Percentiles rank a stretch among this genome's conserved stretches.
phyloP scores from a whole-genome alignment of 495 filamentous ascomycete species.

The Hypomontagnella submonticulosa region DNA sequence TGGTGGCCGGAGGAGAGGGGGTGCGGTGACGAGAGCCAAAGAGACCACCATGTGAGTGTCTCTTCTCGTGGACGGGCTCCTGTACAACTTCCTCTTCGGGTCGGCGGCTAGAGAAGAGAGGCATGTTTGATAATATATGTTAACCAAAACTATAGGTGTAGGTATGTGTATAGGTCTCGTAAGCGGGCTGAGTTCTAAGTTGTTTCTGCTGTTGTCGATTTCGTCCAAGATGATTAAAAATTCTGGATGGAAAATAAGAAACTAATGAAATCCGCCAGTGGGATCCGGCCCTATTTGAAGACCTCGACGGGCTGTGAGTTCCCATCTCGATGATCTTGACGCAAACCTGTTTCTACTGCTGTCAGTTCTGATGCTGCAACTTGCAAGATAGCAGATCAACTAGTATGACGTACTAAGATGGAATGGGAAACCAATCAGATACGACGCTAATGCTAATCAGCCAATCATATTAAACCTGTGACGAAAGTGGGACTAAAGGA shows the following conservation, averaged over 20 bases:
- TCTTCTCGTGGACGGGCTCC: conserved; percentile 52
- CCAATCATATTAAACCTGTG: conserved; percentile 27
- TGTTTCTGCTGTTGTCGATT: background rate
- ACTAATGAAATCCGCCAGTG: background rate
- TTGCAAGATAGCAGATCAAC: conserved; percentile 30
- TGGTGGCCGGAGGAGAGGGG: conserved; percentile 49
- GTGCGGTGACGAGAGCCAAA: conserved; percentile 59
- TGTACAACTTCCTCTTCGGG: conserved; percentile 50
- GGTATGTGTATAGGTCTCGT: background rate
- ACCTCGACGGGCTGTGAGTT: conserved; percentile 11
- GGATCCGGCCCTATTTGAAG: conserved; percentile 24
- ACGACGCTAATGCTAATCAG: background rate
- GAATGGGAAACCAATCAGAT: conserved; percentile 28
- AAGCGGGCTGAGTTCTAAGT: background rate
- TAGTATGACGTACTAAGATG: conserved; percentile 33
- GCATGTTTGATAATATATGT: conserved; percentile 50
- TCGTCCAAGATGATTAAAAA: background rate
- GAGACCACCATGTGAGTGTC: conserved; percentile 50
- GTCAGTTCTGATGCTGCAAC: conserved; percentile 15
- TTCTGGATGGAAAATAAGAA: conserved; percentile 2
- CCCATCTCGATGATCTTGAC: conserved; percentile 35
- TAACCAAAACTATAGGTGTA: too few species aligned
- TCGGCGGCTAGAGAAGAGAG: conserved; percentile 59
- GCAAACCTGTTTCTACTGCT: conserved; percentile 35
- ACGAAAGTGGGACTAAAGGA: conserved; percentile 29